Percentiles rank a stretch among this genome's conserved stretches.
Evolutionary conservation across 1,139 yeast species (phyloP).

Genomic region (Yamadazyma diospyri): DNA sequence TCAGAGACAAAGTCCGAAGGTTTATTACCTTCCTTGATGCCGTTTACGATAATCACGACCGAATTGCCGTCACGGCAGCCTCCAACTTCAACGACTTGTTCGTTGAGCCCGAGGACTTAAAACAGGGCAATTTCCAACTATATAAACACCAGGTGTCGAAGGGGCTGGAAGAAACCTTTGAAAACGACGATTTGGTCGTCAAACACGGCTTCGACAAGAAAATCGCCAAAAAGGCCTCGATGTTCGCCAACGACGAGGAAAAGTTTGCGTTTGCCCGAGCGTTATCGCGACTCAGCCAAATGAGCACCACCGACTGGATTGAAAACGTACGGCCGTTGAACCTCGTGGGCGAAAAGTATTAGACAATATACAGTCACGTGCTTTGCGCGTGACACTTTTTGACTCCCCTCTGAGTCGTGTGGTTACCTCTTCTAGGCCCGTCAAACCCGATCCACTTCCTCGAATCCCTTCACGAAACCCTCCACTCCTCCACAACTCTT

Average conservation of each 20-base stretch:
- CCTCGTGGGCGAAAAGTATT: background rate
- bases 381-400: no score
- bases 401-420: no score
- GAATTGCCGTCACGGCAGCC: slow-evolving; percentile 85
- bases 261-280: slow-evolving; percentile 96
- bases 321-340: slow-evolving; percentile 28
- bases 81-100: slow-evolving; percentile 81
- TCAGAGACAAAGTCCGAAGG: slow-evolving; percentile 80
- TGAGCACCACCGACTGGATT: slow-evolving; percentile 94
- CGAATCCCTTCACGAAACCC: no score
- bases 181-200: slow-evolving; percentile 59
- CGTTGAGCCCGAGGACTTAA: slow-evolving; percentile 74
- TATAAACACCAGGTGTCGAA: slow-evolving; percentile 29
- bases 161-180: slow-evolving; percentile 43
- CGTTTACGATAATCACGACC: slow-evolving; percentile 84
- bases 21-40: slow-evolving; percentile 95
- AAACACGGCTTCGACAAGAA: slow-evolving; percentile 74
- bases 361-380: no score
- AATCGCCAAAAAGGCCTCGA: slow-evolving; percentile 70
- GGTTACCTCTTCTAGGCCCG: background rate
- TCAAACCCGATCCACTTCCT: no score
- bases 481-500: no score
- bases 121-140: slow-evolving; percentile 52
- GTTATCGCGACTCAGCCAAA: slow-evolving; percentile 81
- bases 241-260: slow-evolving; percentile 90